These are phyloP conservation scores for Collariella sp. DNA, from an alignment of 495 filamentous ascomycete species.

Conservation along the genomic window DNA sequence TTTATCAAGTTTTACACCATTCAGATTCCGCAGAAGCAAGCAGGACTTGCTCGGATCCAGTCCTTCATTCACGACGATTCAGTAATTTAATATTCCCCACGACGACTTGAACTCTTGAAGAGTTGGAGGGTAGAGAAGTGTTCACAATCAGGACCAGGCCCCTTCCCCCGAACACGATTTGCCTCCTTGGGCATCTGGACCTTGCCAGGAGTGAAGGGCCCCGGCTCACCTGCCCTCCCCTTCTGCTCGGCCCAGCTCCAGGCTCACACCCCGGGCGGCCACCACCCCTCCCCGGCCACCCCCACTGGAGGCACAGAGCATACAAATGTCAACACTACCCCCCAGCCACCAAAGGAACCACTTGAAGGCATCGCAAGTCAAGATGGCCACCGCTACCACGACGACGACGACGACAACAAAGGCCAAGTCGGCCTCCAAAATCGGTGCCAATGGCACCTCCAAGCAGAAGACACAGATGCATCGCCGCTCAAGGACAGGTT, in stretches of 20 bases:
- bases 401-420: conserved; percentile 37
- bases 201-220: conserved; percentile 27
- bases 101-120: conserved; percentile 20
- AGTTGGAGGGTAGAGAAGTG: conserved; percentile 13
- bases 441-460: conserved; percentile 43
- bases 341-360: conserved; percentile 44
- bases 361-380: conserved; percentile 46
- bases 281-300: conserved; percentile 20
- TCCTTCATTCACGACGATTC: conserved; percentile 39
- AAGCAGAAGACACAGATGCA: conserved; percentile 75
- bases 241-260: conserved; percentile 40
- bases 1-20: conserved; percentile 2
- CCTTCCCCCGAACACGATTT: conserved; percentile 16
- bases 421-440: conserved; percentile 46
- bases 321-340: conserved; percentile 57
- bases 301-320: conserved; percentile 32
- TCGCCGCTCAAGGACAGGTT: conserved; percentile 87
- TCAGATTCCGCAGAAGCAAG: conserved; percentile 36
- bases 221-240: conserved; percentile 33
- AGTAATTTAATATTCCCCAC: conserved; percentile 39
- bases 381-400: conserved; percentile 46
- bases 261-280: conserved; percentile 18
- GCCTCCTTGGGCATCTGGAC: conserved; percentile 27
- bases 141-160: conserved; percentile 9
- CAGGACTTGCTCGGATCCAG: conserved; percentile 46